Evolutionary conservation across 169 alveolate genomes (phyloP), one percentile per base, ranked within the genome.

Genomic region (Plasmodium billcollinsi): DNA sequence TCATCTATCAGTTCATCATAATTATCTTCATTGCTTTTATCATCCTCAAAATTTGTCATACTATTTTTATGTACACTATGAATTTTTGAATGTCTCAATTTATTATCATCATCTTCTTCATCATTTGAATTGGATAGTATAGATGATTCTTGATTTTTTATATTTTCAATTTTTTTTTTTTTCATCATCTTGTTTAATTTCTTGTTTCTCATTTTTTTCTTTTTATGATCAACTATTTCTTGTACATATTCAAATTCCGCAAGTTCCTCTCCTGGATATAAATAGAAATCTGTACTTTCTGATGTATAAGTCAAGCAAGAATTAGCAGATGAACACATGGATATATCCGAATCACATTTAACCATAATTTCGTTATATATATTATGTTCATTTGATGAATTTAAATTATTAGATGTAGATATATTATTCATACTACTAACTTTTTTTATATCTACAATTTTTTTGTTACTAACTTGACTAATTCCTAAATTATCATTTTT

Each of bases 211-310:
- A 59, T 67, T 20, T 66, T 63, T 50, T 71, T 73, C 63, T 71
- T 86, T 66, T 86, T 86, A 73, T 86, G 92, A 47, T 86, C 92
- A 86, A 49, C 72, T 71, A 86, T 72, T 59, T 86, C 63, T 47
- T 4, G 61, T 4, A 63, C 33, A 52, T 72, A 73, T 1, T 59
- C 63, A 59, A 75, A 67, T 86, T 86, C 92, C 62, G 61, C 49
- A n/a, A 69, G 26, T 33, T 86, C 85, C 56, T 86, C 92, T 8
- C 20, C 74, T 58, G 59, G 62, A n/a, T 61, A 26, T 58, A 86
- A 47, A 56, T 86, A 86, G 54, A 45, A 86, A 49, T 73, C 83
- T 21, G 92, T 54, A n/a, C 83, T 71, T 21, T 86, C 92, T 12
- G 88, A 72, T 12, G 92, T 86, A 56, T 59, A 86, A 1, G 92